A percentile compares a stretch with the other conserved stretches of the same genome.
These are phyloP conservation scores for Aureobasidium uvarum DNA, from an alignment of 2,329 filamentous ascomycete genomes.

Conservation along the genomic window DNA sequence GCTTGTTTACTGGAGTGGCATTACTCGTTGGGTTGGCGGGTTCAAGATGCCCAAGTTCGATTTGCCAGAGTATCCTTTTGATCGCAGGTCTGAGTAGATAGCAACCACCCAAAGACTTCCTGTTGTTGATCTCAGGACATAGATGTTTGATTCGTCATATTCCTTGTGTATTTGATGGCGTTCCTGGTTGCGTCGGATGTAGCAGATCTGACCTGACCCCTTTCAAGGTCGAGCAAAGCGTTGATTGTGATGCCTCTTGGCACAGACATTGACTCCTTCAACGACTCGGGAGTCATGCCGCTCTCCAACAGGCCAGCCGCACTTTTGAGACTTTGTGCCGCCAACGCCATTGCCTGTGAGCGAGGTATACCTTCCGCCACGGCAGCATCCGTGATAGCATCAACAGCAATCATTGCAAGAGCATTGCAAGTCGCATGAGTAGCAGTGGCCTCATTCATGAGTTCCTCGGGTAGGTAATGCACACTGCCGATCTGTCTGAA, in stretches of 20 bases:
- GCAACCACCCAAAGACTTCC: neutral
- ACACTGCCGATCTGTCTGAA: slow-evolving; percentile 30
- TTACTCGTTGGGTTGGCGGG: neutral
- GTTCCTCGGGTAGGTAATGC: slow-evolving; percentile 30
- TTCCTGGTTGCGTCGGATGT: slow-evolving; percentile 28
- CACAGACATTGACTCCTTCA: slow-evolving; percentile 35
- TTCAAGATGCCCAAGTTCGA: slow-evolving; percentile 1
- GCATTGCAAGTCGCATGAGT: slow-evolving; percentile 34
- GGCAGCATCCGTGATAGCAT: slow-evolving; percentile 33
- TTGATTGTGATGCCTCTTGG: slow-evolving; percentile 33
- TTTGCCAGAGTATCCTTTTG: slow-evolving; percentile 6
- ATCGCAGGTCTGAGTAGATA: neutral
- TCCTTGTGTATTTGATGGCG: slow-evolving; percentile 29
- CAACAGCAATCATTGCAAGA: slow-evolving; percentile 32
- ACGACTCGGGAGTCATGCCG: slow-evolving; percentile 32
- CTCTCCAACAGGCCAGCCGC: slow-evolving; percentile 30
- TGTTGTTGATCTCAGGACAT: neutral
- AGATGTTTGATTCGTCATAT: slow-evolving; percentile 25
- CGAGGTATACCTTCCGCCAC: slow-evolving; percentile 33
- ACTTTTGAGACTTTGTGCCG: slow-evolving; percentile 31
- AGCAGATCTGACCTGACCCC: slow-evolving; percentile 25
- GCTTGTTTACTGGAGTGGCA: slow-evolving; percentile 1
- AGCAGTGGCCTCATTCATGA: slow-evolving; percentile 34
- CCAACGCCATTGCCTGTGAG: slow-evolving; percentile 29
- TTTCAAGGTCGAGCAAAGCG: slow-evolving; percentile 31